Evolutionary conservation across 2,329 filamentous ascomycete genomes (phyloP).

Genomic region (Pestalotiopsis fici): DNA sequence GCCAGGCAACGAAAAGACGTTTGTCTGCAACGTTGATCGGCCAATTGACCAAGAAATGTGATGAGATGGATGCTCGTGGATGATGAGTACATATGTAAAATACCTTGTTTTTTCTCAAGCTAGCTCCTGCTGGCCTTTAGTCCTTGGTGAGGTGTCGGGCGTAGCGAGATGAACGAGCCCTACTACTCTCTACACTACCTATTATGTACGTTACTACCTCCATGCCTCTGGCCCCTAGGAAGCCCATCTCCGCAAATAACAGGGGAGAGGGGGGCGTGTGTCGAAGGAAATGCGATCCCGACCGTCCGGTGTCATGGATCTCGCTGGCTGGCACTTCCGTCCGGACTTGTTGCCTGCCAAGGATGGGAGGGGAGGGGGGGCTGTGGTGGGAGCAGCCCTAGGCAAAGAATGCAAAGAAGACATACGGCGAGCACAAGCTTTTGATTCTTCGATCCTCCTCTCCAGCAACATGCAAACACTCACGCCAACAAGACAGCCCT

Average conservation of each 20-base stretch:
- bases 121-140: background rate
- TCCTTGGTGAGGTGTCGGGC: background rate
- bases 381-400: background rate
- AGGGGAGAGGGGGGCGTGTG: background rate
- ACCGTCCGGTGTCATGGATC: background rate
- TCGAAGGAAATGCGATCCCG: background rate
- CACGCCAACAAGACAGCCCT: background rate
- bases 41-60: too few relatives aligned
- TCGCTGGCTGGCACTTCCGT: background rate
- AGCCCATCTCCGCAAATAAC: slow-evolving; percentile 1
- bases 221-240: background rate
- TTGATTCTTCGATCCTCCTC: background rate
- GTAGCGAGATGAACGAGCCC: slow-evolving; percentile 2
- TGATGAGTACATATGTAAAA: too few relatives aligned
- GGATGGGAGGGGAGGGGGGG: background rate
- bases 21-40: too few relatives aligned
- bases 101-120: too few relatives aligned
- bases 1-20: too few relatives aligned
- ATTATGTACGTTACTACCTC: too few relatives aligned
- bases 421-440: background rate
- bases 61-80: too few relatives aligned
- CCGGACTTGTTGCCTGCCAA: background rate
- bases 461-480: background rate
- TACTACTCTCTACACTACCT: too few relatives aligned
- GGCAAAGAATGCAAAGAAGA: background rate